phyloP scores from a whole-genome alignment of 2,329 filamentous ascomycete species.

The Colletotrichum noveboracense region DNA sequence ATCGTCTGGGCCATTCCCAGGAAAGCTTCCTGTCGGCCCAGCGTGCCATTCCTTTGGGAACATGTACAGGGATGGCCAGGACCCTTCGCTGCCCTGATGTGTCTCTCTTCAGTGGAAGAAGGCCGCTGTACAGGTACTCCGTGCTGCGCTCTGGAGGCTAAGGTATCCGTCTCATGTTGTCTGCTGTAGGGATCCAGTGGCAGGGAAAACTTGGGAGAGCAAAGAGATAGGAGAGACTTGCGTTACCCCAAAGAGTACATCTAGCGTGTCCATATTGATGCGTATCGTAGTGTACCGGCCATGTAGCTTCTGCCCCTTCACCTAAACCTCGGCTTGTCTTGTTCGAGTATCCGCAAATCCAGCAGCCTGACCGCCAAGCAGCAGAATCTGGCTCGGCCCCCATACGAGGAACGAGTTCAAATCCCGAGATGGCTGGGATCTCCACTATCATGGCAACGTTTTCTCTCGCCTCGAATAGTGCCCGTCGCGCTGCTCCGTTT shows the following conservation, averaged over 20 bases:
- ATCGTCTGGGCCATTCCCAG: background rate
- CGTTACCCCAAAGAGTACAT: background rate
- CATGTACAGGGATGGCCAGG: background rate
- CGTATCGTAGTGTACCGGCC: background rate
- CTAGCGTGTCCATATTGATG: background rate
- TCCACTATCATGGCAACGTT: background rate
- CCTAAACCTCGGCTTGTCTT: background rate
- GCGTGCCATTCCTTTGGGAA: constrained; percentile 21
- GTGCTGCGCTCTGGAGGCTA: background rate
- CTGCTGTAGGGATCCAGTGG: background rate
- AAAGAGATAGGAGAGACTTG: background rate
- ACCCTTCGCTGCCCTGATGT: background rate
- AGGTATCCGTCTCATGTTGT: background rate
- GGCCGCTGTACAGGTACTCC: background rate
- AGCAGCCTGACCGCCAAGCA: background rate
- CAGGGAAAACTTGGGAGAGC: background rate
- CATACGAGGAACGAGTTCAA: constrained; percentile 7
- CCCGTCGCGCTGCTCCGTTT: background rate
- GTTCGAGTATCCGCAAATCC: background rate
- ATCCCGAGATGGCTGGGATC: background rate
- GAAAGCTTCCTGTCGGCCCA: constrained; percentile 7
- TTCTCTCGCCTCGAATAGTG: background rate
- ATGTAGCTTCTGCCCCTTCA: background rate
- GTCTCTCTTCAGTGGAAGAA: background rate
- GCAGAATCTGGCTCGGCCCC: background rate